phyloP scores from a whole-genome alignment of 306 rosid genomes.

The Prosopis cineraria region DNA sequence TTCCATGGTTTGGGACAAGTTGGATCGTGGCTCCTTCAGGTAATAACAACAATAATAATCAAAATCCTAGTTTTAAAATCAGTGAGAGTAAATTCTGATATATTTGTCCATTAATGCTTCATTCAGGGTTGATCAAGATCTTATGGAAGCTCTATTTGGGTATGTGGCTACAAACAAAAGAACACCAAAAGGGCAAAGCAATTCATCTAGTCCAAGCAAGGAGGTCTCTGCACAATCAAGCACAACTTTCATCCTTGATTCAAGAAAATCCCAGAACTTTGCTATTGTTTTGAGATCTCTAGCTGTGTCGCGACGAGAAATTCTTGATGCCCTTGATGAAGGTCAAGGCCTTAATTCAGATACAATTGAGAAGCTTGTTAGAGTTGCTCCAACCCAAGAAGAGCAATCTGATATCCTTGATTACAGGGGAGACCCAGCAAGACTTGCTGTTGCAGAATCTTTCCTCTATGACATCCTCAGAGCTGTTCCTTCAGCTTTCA shows the following conservation, averaged over 20 bases:
- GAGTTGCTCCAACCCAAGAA: conserved; percentile 73
- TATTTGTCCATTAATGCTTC: not conserved
- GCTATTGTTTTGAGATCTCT: conserved; percentile 83
- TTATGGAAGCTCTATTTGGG: conserved; percentile 95
- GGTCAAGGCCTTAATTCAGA: conserved; percentile 78
- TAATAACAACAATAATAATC: conserved; percentile 55
- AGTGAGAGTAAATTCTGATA: not conserved
- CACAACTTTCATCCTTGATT: conserved; percentile 61
- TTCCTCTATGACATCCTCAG: conserved; percentile 74
- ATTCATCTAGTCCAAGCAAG: conserved; percentile 35
- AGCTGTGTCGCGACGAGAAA: conserved; percentile 55
- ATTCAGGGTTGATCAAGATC: conserved; percentile 86
- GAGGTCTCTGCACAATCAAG: conserved; percentile 34
- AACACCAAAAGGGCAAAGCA: conserved; percentile 39
- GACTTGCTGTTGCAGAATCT: conserved; percentile 78
- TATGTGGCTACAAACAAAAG: conserved; percentile 54
- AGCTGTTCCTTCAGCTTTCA: conserved; percentile 82
- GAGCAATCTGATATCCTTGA: conserved; percentile 67
- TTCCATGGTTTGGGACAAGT: conserved; percentile 97
- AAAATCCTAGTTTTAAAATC: not conserved
- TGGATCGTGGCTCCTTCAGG: conserved; percentile 89
- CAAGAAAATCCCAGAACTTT: conserved; percentile 78
- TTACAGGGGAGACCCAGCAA: conserved; percentile 59
- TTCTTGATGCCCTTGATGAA: conserved; percentile 65
- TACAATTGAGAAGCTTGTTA: conserved; percentile 72